Evolutionary conservation across 306 rosid species (phyloP).

Genomic region (Cicer bijugum): DNA sequence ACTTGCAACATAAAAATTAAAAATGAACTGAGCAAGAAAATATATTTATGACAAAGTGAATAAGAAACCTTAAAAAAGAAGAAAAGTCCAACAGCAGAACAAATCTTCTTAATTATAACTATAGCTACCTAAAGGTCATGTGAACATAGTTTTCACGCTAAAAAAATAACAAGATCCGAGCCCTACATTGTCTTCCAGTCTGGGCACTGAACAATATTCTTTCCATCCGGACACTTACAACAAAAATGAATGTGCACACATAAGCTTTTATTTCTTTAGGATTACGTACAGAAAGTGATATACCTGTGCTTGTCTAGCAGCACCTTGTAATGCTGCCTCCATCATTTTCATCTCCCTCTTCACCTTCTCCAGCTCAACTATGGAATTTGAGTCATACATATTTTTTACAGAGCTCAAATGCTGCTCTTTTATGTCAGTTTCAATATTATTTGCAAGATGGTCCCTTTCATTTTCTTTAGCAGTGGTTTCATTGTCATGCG

Average conservation of each 20-base stretch:
- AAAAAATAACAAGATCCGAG: conserved; percentile 3
- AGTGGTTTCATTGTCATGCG: conserved; percentile 50
- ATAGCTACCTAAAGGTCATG: conserved; percentile 39
- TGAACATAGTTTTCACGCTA: conserved; percentile 30
- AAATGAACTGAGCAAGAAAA: conserved; percentile 25
- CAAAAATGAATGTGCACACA: conserved; percentile 26
- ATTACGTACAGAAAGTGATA: conserved; percentile 36
- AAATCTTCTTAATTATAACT: conserved; percentile 22
- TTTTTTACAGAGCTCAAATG: conserved; percentile 53
- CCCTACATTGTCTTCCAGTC: conserved; percentile 31
- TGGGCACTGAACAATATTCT: conserved; percentile 25
- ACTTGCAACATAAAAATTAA: conserved; percentile 19
- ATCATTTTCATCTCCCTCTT: conserved; percentile 88
- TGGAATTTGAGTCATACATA: conserved; percentile 53
- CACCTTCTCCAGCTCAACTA: conserved; percentile 71
- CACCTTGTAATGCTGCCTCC: conserved; percentile 98
- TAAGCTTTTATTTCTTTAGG: conserved; percentile 30
- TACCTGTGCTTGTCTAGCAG: conserved; percentile 99
- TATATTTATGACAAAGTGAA: conserved; percentile 31
- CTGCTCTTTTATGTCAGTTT: conserved; percentile 52
- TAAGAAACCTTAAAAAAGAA: conserved; percentile 36
- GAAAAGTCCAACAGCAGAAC: conserved; percentile 26
- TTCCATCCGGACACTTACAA: conserved; percentile 23
- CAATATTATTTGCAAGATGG: conserved; percentile 49
- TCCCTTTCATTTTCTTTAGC: conserved; percentile 52